These are phyloP conservation scores for maize (Zea mays) DNA, from an alignment of 176 grass and related monocot genomes.

Conservation along the genomic window Zm-B73-REFERENCE-NAM-5.0 NC_050102.1:177499501-177500000, in stretches of 20 bases:
- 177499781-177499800: background rate
- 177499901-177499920: too few species aligned
- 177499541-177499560: conserved; percentile 76
- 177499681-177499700: conserved; percentile 75
- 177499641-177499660: conserved; percentile 91
- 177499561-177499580: conserved; percentile 19
- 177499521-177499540: conserved; percentile 73
- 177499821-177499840: too few species aligned
- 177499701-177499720: conserved; percentile 78
- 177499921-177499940: too few species aligned
- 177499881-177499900: too few species aligned
- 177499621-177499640: conserved; percentile 80
- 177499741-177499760: conserved; percentile 31
- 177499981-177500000: background rate
- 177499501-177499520: conserved; percentile 99
- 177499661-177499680: conserved; percentile 63
- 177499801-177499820: background rate
- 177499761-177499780: background rate
- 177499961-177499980: background rate
- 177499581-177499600: conserved; percentile 17
- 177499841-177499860: too few species aligned
- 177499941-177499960: too few species aligned
- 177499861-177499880: too few species aligned
- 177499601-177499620: background rate
- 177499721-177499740: conserved; percentile 90